Evolutionary conservation across 441 rosid genomes (phyloP), one percentile per base, ranked within the genome.

Genomic region (Bruguiera hainesii): DNA sequence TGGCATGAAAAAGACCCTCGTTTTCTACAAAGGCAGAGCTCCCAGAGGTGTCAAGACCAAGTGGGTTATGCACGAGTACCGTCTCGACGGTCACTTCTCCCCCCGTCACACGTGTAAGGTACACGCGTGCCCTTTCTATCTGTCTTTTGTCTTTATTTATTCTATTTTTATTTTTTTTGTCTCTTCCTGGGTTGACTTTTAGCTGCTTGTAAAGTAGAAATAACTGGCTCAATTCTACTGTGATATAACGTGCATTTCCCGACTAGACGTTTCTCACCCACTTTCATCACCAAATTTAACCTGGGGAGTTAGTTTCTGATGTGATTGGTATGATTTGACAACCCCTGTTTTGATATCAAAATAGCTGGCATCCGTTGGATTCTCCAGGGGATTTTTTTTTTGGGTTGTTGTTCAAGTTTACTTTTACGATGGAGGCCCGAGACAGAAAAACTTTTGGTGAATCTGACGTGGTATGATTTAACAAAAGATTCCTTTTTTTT

Each of bases 41-140:
- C 99, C 97, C 5, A 89, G 95, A 56, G 99, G 99, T 0, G 89
- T 87, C 76, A 95, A 95, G 79, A 95, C 97, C 66, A 95, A 87
- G 79, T 95, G 99, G 99, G 96, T 95, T 78, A 90, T 95, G 99
- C 99, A 95, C 65, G 99, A 95, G 81, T 95, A 95, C 88, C 98
- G 98, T 55, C 84, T 91, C 3, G 97, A 90, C 65, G 92, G 91
- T 25, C 87, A 91, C 75, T 84, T 81, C 75, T 90, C 94, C 60
- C 86, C 75, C 79, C 95, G 94, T 51, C 91, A 86, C 86, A 59
- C 96, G 69, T 87, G 86, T 28, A 89, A 91, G 99, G 99, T 91
- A 83, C 57, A 50, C 9, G 18, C 10, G 13, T 5, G 21, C 59
- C 64, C 19, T 28, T 60, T 30, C 7, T 75, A 56, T 79, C 63